Percentiles rank a stretch among this genome's conserved stretches.
Evolutionary conservation across 1,284 basidiomycete genomes (phyloP).

Genomic region (Earliella scabrosa): DNA sequence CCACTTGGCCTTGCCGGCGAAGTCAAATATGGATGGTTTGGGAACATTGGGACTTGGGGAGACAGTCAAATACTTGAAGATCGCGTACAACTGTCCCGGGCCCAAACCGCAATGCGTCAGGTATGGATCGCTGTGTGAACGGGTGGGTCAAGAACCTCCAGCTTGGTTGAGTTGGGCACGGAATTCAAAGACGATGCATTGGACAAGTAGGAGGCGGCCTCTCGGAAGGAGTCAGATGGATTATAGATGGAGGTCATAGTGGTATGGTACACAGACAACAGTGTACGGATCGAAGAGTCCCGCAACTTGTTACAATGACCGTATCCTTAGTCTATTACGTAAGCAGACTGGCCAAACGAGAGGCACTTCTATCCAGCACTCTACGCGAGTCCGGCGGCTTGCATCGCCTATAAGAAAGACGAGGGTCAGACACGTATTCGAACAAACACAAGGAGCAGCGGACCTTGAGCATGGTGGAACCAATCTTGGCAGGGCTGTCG

Average conservation of each 20-base stretch:
- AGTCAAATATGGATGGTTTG: conserved; percentile 83
- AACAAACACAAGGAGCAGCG: neutral
- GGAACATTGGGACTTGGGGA: conserved; percentile 55
- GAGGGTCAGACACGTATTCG: neutral
- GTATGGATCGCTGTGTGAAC: conserved; percentile 19
- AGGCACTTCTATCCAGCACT: conserved; percentile 5
- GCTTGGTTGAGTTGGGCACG: conserved; percentile 63
- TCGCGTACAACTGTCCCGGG: conserved; percentile 75
- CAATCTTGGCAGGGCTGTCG: conserved; percentile 96
- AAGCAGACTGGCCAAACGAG: conserved; percentile 24
- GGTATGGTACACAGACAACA: conserved; percentile 23
- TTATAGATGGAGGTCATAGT: conserved; percentile 34
- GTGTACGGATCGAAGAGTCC: conserved; percentile 6
- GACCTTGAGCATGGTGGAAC: conserved; percentile 85
- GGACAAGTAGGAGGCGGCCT: conserved; percentile 70
- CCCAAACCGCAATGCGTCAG: conserved; percentile 31
- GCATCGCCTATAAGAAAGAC: conserved; percentile 66
- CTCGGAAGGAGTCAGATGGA: conserved; percentile 56
- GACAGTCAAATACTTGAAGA: conserved; percentile 80
- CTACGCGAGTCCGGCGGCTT: conserved; percentile 81
- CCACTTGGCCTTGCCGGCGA: conserved; percentile 85
- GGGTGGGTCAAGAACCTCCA: conserved; percentile 63
- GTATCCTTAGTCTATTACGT: conserved; percentile 35
- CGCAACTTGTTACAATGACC: conserved; percentile 21
- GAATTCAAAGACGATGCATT: conserved; percentile 53